Evolutionary conservation across 495 filamentous ascomycete species (phyloP).

Genomic region (Aspergillus steynii): DNA sequence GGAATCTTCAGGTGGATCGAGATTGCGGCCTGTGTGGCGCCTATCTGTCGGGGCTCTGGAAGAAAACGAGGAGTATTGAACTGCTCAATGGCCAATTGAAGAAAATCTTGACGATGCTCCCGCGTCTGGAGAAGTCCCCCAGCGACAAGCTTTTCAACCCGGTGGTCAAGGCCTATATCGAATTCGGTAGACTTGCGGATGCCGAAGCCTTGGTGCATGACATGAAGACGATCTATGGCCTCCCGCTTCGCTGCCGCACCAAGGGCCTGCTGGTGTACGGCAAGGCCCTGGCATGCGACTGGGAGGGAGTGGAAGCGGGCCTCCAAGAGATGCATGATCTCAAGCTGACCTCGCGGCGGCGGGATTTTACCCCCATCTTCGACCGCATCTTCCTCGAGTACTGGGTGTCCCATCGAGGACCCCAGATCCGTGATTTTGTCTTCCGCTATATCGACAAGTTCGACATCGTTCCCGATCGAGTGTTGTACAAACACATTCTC

Average conservation of each 20-base stretch:
- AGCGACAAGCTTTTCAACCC: conserved; percentile 48
- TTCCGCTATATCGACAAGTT: conserved; percentile 36
- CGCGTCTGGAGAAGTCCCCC: conserved; percentile 26
- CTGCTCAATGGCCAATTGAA: conserved; percentile 36
- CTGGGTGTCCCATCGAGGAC: conserved; percentile 37
- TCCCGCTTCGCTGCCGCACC: conserved; percentile 38
- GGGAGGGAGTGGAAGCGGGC: conserved; percentile 40
- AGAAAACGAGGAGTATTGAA: conserved; percentile 42
- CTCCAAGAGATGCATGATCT: conserved; percentile 41
- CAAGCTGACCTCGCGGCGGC: conserved; percentile 29
- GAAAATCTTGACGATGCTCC: conserved; percentile 29
- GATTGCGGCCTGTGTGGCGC: conserved; percentile 40
- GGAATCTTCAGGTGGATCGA: conserved; percentile 32
- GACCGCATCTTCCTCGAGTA: conserved; percentile 49
- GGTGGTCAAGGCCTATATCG: conserved; percentile 41
- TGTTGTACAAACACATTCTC: conserved; percentile 44
- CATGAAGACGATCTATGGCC: conserved; percentile 32
- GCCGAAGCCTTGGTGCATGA: conserved; percentile 38
- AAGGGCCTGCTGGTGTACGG: conserved; percentile 39
- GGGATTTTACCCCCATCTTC: conserved; percentile 34
- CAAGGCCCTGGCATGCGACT: conserved; percentile 41
- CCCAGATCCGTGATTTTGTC: conserved; percentile 37
- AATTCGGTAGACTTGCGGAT: conserved; percentile 37
- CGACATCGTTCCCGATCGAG: conserved; percentile 37
- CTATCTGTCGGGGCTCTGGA: conserved; percentile 46